Evolutionary conservation across 2,329 filamentous ascomycete species (phyloP), one percentile per base, ranked within the genome.

Genomic region (Domatiomyces catenatus): DNA sequence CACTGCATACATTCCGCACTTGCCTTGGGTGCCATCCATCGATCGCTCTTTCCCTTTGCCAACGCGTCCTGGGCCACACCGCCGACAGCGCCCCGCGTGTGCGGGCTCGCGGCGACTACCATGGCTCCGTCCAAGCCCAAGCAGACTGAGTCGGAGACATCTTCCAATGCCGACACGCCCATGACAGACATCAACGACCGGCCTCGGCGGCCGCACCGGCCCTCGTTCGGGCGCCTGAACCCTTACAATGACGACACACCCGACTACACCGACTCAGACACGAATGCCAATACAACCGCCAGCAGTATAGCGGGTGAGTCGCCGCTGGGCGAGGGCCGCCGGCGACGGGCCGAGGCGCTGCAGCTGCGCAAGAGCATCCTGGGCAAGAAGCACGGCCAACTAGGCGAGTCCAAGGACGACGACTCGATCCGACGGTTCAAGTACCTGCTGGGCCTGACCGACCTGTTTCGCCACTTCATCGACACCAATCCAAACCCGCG

Each of bases 381-480:
- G 61, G 89, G 88, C 63, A 94, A 86, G 74, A 95, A 98, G 67
- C 92, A 95, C 63, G 87, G 94, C 62, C 79, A 83, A 49, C 69
- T 98, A 6, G 88, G 90, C 63, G 87, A 94, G 64, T 94, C 86
- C 47, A 96, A 94, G 80, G 90, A 95, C 71, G 86, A 95, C 73
- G 90, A 96, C 63, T 93, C 87, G 0, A 86, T 96, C 63, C 81
- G 90, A 60, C 78, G 92, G 64, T 98, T 98, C 66, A 83, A 88
- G 56, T 98, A 98, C 66, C 77, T 98, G 1, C 77, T 98, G 12
- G 93, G 93, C 22, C 74, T 98, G 48, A 98, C 92, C 15, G 92
- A 98, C 63, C 75, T 98, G 18, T 98, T 98, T 72, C 87, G 93
- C 57, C 92, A 98, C 69, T 98, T 98, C 67, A 98, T 98, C 69